Base-by-base conservation (phyloP, 2,329 filamentous ascomycete species). In the Orbilia oligospora region DNA sequence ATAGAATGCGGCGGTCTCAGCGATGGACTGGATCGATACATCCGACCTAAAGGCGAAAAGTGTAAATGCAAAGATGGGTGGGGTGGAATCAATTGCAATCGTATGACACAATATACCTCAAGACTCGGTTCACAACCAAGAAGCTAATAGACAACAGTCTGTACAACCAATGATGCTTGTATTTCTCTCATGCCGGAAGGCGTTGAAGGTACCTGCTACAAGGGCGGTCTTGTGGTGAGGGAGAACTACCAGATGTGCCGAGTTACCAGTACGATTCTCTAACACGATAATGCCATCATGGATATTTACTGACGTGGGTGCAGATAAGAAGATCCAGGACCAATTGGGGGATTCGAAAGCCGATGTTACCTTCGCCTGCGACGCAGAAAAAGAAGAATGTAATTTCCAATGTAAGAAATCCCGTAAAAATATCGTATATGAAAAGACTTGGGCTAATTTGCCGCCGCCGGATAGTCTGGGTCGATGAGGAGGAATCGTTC, bases 171-270 rank as follows among this genome's bases (percentile, higher is more conserved):
- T 84, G 87, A 91, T 81, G 94, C 92, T 16, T 99, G 96, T 83
- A 90, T 96, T 83, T 91, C 93, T 38, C 87, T 99, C 85, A 97
- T 97, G 91, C 93, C 93, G 3, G 90, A 91, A 14, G 89, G 89
- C 2, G 89, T 93, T 79, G 93, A 91, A 55, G 96, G 94, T 36
- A 91, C 97, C 10, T 99, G 96, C 86, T 98, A 97, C 84, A 91
- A 93, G 83, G 91, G 95, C 81, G 95, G 95, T 55, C 90, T 97
- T 81, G 91, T 97, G 10, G 91, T 98, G 80, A 94, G 96, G 82
- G 90, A 97, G 85, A 99, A 98, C 86, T 95, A 94, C 86, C 97
- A 99, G 85, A 96, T 97, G 86, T 99, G 96, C 86, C 93, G 97
- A 84, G 96, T 99, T 81, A 98, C 94, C 71, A 99, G 81, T 82